These are phyloP conservation scores for Pouteria glomerata DNA, from an alignment of 148 eudicot species.

Conservation along the genomic window DNA sequence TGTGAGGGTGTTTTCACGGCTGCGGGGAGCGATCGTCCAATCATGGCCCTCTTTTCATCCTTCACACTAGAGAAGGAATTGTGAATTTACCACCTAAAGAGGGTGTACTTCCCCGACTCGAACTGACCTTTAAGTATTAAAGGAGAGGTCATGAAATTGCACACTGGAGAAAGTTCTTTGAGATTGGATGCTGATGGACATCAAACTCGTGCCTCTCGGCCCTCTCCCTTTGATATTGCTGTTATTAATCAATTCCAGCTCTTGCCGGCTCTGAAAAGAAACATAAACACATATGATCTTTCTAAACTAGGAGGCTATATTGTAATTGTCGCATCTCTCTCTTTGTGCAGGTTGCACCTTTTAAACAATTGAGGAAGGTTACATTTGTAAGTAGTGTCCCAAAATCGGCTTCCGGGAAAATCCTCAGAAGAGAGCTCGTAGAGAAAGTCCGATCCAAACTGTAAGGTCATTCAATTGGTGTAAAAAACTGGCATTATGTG, in stretches of 20 bases:
- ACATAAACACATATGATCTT: not conserved
- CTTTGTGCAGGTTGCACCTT: constrained; percentile 60
- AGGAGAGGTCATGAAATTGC: too few relatives aligned
- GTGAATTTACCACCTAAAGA: too few relatives aligned
- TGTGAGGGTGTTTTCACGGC: too few relatives aligned
- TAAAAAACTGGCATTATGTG: not conserved
- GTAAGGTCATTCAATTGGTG: constrained; percentile 12
- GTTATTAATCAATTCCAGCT: not conserved
- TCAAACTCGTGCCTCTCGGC: too few relatives aligned
- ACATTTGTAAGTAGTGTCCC: constrained; percentile 44
- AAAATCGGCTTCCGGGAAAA: constrained; percentile 56
- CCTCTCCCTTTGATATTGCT: not conserved
- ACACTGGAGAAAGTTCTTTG: too few relatives aligned
- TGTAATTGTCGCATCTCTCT: not conserved
- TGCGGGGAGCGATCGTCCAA: too few relatives aligned
- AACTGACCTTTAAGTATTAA: too few relatives aligned
- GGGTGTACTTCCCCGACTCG: too few relatives aligned
- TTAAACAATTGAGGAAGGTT: constrained; percentile 53
- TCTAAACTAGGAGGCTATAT: not conserved
- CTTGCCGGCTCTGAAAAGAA: not conserved
- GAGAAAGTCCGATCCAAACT: constrained; percentile 41
- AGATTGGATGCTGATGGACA: too few relatives aligned
- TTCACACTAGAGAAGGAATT: too few relatives aligned
- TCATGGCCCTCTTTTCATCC: too few relatives aligned
- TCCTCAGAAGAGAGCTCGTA: constrained; percentile 54